These are phyloP conservation scores for Breynia disticha DNA, from an alignment of 441 rosid genomes.

Conservation along the genomic window DNA sequence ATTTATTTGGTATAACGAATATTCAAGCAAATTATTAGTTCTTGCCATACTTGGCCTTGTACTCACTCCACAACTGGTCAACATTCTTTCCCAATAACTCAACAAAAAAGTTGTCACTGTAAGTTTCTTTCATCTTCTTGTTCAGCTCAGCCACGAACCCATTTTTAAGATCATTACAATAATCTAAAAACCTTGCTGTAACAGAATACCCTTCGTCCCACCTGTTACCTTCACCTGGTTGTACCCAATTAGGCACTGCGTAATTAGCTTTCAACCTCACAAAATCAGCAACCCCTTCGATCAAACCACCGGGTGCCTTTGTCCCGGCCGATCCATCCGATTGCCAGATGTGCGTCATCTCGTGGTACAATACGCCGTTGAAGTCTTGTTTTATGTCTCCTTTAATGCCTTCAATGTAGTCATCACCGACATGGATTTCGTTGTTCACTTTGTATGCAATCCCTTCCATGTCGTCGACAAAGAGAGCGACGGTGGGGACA, in stretches of 20 bases:
- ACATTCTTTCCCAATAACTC: conserved; percentile 29
- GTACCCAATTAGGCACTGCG: conserved; percentile 12
- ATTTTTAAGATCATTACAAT: conserved; percentile 27
- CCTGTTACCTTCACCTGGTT: conserved; percentile 13
- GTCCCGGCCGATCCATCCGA: conserved; percentile 10
- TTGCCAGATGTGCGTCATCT: conserved; percentile 24
- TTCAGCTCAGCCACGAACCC: conserved; percentile 56
- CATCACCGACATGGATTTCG: conserved; percentile 11
- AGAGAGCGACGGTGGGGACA: conserved; percentile 5
- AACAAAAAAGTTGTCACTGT: conserved; percentile 18
- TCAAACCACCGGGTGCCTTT: conserved; percentile 13
- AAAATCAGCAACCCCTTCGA: conserved; percentile 18
- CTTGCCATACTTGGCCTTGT: conserved; percentile 24
- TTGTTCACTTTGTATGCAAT: conserved; percentile 8
- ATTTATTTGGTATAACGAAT: no score
- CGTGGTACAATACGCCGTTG: conserved; percentile 17
- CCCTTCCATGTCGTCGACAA: conserved; percentile 9
- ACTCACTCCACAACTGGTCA: conserved; percentile 29
- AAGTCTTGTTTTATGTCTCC: conserved; percentile 18
- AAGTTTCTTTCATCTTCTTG: conserved; percentile 25
- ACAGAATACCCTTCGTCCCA: conserved; percentile 59
- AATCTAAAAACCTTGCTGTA: conserved; percentile 43
- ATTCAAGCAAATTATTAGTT: background rate
- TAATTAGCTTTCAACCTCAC: conserved; percentile 13
- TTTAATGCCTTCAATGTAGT: background rate